phyloP scores from a whole-genome alignment of 2,329 filamentous ascomycete genomes.

The Colletotrichum tropicale region DNA sequence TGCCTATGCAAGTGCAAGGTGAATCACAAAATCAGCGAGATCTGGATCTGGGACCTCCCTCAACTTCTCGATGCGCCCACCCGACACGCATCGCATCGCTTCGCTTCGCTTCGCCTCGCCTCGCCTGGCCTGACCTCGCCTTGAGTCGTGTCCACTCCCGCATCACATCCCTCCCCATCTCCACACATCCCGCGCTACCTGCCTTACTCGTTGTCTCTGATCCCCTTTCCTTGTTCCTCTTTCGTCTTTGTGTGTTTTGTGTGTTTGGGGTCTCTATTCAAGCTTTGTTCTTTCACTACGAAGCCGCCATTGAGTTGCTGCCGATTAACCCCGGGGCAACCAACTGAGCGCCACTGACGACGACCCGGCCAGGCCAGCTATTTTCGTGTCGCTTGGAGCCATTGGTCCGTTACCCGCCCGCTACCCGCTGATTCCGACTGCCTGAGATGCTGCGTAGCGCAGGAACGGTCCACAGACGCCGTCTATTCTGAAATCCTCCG shows the following conservation, averaged over 20 bases:
- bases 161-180: not conserved
- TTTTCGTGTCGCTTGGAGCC: not conserved
- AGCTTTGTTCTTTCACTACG: not conserved
- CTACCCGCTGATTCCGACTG: not conserved
- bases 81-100: not conserved
- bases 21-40: not conserved
- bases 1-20: not conserved
- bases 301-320: not conserved
- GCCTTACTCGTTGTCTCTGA: not conserved
- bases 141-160: not conserved
- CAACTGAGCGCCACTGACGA: not conserved
- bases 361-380: not conserved
- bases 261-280: not conserved
- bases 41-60: slow-evolving; percentile 2
- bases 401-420: not conserved
- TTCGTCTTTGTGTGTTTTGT: not conserved
- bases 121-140: not conserved
- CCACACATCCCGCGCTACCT: not conserved
- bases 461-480: not conserved
- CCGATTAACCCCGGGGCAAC: not conserved
- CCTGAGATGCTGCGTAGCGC: not conserved
- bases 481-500: not conserved
- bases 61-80: not conserved
- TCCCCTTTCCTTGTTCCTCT: not conserved
- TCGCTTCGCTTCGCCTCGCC: not conserved